These are phyloP conservation scores for Typha latifolia DNA, from an alignment of 176 grass and related monocot genomes.

Conservation along the genomic window DNA sequence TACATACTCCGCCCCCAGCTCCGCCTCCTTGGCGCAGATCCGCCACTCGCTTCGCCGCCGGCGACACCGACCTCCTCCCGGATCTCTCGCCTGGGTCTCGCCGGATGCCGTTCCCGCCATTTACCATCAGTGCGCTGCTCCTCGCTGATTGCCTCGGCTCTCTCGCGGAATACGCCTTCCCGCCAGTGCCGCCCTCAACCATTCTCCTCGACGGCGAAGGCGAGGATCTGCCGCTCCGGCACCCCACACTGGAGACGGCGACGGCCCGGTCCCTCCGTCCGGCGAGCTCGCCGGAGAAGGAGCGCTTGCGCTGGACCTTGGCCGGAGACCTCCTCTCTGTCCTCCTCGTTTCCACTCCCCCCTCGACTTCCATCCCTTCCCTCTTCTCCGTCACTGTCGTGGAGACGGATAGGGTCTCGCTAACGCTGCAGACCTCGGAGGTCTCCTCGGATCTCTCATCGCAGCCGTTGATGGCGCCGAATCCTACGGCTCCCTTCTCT, in stretches of 20 bases:
- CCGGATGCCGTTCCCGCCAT: background rate
- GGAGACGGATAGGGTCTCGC: conserved; percentile 17
- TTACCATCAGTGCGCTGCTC: conserved; percentile 11
- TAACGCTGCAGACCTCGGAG: conserved; percentile 15
- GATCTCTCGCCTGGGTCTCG: conserved; percentile 40
- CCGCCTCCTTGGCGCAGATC: background rate
- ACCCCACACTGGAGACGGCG: conserved; percentile 40
- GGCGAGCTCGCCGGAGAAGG: background rate
- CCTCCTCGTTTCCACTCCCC: conserved; percentile 13
- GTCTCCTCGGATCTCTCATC: conserved; percentile 4
- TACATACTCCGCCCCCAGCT: background rate
- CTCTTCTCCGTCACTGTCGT: conserved; percentile 8
- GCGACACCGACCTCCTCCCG: conserved; percentile 21
- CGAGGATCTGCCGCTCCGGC: conserved; percentile 45
- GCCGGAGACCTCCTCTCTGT: conserved; percentile 29
- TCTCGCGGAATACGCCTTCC: conserved; percentile 29
- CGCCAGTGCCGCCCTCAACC: conserved; percentile 25
- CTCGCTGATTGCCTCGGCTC: conserved; percentile 28
- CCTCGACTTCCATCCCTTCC: background rate
- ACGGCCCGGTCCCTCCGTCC: conserved; percentile 24
- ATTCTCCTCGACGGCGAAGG: conserved; percentile 27
- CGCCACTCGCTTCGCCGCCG: conserved; percentile 15
- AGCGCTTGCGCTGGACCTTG: background rate
- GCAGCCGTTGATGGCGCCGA: background rate
- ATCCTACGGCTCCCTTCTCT: background rate